Percentiles rank a stretch among this genome's conserved stretches.
Conservation (phyloP, 2,329 filamentous ascomycete genomes). For the Aspergillus clavatus region DNA sequence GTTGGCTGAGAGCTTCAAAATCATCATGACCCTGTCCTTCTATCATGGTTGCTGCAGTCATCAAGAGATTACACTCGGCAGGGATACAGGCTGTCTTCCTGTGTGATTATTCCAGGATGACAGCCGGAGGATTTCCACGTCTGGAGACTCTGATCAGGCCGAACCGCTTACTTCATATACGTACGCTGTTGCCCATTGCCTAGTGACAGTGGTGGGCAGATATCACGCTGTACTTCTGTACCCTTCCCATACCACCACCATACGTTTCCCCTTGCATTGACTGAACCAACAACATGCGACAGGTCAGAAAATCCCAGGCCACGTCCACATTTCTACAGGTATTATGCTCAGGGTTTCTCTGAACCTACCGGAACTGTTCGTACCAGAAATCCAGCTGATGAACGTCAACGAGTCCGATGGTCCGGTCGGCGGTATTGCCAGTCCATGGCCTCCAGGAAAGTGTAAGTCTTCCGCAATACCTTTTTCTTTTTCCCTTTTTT, state of each 20-base stretch:
- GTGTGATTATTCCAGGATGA: background rate
- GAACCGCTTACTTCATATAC: no score
- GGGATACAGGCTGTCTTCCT: background rate
- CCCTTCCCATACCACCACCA: no score
- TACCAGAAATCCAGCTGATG: background rate
- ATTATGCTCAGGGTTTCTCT: background rate
- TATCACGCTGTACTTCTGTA: no score
- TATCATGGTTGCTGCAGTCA: no score
- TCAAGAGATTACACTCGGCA: background rate
- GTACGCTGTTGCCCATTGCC: no score
- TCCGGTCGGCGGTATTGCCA: background rate
- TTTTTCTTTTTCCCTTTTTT: no score
- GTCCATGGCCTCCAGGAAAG: background rate
- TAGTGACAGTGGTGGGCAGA: no score
- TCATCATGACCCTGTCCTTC: no score
- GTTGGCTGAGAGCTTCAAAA: no score
- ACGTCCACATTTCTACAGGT: background rate
- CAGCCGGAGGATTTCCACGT: background rate
- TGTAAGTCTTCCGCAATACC: background rate
- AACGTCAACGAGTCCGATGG: slow-evolving; percentile 1
- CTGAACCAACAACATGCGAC: background rate
- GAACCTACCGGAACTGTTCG: background rate
- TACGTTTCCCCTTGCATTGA: background rate
- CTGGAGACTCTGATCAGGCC: background rate
- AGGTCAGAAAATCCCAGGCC: background rate